Evolutionary conservation across 169 alveolate species (phyloP).

Genomic region (Plasmodium yoelii): DNA sequence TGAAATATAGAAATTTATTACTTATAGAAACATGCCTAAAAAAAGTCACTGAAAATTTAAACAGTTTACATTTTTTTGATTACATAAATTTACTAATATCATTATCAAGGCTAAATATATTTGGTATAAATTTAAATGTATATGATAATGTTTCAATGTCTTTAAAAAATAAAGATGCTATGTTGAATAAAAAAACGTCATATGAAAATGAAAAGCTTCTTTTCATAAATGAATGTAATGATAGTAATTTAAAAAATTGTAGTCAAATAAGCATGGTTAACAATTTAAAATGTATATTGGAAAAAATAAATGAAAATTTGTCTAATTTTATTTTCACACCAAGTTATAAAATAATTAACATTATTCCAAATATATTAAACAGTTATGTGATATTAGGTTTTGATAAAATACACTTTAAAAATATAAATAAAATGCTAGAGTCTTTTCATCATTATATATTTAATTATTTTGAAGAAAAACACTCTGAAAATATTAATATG

Average conservation of each 20-base stretch:
- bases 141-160: conserved; percentile 13
- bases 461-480: conserved; percentile 13
- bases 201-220: conserved; percentile 9
- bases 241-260: not conserved
- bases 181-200: not conserved
- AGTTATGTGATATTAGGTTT: conserved; percentile 37
- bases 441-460: conserved; percentile 47
- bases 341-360: conserved; percentile 32
- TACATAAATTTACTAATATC: conserved; percentile 52
- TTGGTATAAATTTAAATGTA: conserved; percentile 17
- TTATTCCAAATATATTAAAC: conserved; percentile 35
- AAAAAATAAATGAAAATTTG: conserved; percentile 40
- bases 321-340: conserved; percentile 13
- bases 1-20: conserved; percentile 44
- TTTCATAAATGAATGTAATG: conserved; percentile 31
- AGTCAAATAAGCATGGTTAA: conserved; percentile 4
- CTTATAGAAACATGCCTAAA: conserved; percentile 31
- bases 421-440: conserved; percentile 37
- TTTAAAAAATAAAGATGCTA: not conserved
- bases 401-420: conserved; percentile 60
- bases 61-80: conserved; percentile 35
- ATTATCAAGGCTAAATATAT: conserved; percentile 51
- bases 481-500: not conserved
- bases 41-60: conserved; percentile 27
- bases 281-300: conserved; percentile 12